phyloP scores from a whole-genome alignment of 2,329 filamentous ascomycete species.

The Paradendryphiella salina region DNA sequence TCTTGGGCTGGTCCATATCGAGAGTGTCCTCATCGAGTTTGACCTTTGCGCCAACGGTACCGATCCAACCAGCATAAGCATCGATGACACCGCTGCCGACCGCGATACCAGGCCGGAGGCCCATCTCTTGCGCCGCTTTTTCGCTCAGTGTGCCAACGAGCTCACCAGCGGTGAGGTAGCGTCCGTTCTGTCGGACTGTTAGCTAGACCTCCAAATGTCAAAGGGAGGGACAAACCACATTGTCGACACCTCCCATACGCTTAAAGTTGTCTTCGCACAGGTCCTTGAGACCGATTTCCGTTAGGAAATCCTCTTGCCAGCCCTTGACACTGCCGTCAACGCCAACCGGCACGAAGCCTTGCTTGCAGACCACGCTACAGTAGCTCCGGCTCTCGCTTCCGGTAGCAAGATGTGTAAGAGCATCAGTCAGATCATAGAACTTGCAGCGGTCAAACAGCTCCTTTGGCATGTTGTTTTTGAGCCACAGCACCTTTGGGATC shows the following conservation, averaged over 20 bases:
- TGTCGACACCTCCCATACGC: slow-evolving; percentile 90
- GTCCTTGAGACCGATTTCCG: slow-evolving; percentile 82
- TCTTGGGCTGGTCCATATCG: slow-evolving; percentile 68
- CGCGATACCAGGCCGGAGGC: slow-evolving; percentile 82
- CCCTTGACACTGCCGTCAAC: slow-evolving; percentile 97
- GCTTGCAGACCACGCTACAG: slow-evolving; percentile 96
- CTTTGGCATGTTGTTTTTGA: slow-evolving; percentile 96
- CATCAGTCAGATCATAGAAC: slow-evolving; percentile 94
- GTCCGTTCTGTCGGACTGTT: slow-evolving; percentile 74
- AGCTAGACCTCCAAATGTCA: slow-evolving; percentile 34
- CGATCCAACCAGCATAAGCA: slow-evolving; percentile 97
- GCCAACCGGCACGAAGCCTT: slow-evolving; percentile 94
- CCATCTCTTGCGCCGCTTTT: slow-evolving; percentile 79
- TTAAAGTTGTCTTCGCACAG: slow-evolving; percentile 84
- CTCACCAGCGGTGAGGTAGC: slow-evolving; percentile 89
- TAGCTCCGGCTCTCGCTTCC: slow-evolving; percentile 90
- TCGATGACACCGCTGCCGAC: slow-evolving; percentile 97
- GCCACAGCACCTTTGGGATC: slow-evolving; percentile 96
- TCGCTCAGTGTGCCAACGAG: slow-evolving; percentile 83
- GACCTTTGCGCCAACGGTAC: slow-evolving; percentile 96
- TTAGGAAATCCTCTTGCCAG: slow-evolving; percentile 95
- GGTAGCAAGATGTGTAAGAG: slow-evolving; percentile 90
- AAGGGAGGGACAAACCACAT: slow-evolving; percentile 71
- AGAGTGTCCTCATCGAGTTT: slow-evolving; percentile 70
- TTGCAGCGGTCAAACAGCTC: slow-evolving; percentile 91